A percentile compares a stretch with the other conserved stretches of the same genome.
Evolutionary conservation across 1,284 basidiomycete genomes (phyloP).

Genomic region (Phaffia rhodozyma): DNA sequence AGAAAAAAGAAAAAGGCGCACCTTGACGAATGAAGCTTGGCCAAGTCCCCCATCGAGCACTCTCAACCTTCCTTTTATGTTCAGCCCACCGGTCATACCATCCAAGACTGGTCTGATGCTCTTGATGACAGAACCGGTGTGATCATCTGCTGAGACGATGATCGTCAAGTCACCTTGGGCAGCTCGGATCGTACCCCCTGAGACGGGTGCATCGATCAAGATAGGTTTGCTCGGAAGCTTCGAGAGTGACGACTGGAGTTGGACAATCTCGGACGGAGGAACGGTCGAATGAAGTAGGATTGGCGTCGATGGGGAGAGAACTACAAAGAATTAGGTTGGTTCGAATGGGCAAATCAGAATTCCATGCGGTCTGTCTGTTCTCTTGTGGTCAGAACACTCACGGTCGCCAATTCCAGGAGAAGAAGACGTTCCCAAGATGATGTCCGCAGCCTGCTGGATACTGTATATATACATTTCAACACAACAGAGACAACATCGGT

Average conservation of each 20-base stretch:
- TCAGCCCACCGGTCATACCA: constrained; percentile 19
- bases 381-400: not conserved
- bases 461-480: no score
- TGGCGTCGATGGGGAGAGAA: constrained; percentile 25
- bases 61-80: constrained; percentile 19
- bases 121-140: constrained; percentile 18
- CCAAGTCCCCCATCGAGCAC: constrained; percentile 1
- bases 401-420: not conserved
- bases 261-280: constrained; percentile 27
- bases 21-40: constrained; percentile 5
- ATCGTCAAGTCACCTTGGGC: constrained; percentile 29
- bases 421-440: constrained; percentile 24
- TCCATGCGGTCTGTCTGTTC: not conserved
- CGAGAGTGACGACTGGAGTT: constrained; percentile 25
- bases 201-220: constrained; percentile 32
- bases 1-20: not conserved
- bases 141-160: constrained; percentile 28
- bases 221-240: constrained; percentile 22
- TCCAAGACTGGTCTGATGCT: constrained; percentile 26
- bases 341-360: not conserved
- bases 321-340: constrained; percentile 16
- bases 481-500: no score
- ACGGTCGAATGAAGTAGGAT: constrained; percentile 36
- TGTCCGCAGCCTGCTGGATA: constrained; percentile 22
- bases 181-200: constrained; percentile 29